These are phyloP conservation scores for Eucalyptus polyanthemos DNA, from an alignment of 345 rosid species.

Conservation along the genomic window DNA sequence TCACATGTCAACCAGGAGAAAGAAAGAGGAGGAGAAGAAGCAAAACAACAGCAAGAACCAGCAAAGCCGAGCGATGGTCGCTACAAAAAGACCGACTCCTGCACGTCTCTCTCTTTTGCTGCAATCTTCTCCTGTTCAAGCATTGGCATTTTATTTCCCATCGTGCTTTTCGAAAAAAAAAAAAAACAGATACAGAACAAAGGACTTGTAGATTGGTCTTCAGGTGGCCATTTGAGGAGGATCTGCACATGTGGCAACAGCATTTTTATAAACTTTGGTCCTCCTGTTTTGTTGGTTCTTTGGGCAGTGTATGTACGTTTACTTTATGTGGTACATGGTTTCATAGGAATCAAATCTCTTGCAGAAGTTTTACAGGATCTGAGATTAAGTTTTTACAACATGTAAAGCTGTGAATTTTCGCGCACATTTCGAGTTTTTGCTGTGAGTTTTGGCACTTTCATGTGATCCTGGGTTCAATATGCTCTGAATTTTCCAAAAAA, in stretches of 20 bases:
- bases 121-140: not conserved
- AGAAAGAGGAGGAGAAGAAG: not conserved
- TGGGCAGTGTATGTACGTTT: not conserved
- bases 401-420: not conserved
- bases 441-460: not conserved
- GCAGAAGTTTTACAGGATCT: not conserved
- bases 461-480: not conserved
- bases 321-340: not conserved
- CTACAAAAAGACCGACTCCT: not conserved
- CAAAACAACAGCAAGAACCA: not conserved
- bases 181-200: not conserved
- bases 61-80: not conserved
- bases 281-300: not conserved
- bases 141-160: not conserved
- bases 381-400: not conserved
- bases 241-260: not conserved
- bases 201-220: not conserved
- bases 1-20: not conserved
- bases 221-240: not conserved
- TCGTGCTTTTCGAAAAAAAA: not conserved
- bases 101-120: not conserved
- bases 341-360: not conserved
- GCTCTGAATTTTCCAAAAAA: not conserved
- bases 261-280: not conserved
- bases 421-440: not conserved